Evolutionary conservation across 345 rosid species (phyloP).

Genomic region (Camelina laxa): DNA sequence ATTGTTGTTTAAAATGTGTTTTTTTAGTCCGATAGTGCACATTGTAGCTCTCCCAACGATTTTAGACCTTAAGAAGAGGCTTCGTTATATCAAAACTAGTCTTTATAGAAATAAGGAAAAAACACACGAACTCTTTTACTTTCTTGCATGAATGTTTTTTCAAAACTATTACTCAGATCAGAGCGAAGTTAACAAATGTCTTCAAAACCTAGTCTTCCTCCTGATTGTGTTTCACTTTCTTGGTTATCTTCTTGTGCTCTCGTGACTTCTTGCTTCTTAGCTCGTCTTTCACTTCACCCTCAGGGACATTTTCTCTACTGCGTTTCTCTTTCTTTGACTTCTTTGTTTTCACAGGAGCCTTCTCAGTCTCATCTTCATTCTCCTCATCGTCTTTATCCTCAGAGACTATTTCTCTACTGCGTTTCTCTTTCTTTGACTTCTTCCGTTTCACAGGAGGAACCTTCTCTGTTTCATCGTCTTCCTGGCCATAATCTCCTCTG

Average conservation of each 20-base stretch:
- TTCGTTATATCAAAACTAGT: constrained; percentile 7
- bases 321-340: constrained; percentile 46
- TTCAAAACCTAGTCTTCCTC: constrained; percentile 27
- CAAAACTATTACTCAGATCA: constrained; percentile 36
- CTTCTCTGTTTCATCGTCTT: neutral
- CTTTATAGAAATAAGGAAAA: neutral
- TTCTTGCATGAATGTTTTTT: neutral
- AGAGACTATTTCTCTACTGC: constrained; percentile 11
- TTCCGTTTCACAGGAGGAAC: constrained; percentile 17
- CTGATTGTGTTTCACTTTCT: constrained; percentile 32
- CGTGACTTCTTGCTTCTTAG: constrained; percentile 31
- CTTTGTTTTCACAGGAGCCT: constrained; percentile 31
- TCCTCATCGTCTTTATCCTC: constrained; percentile 9
- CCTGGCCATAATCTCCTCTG: constrained; percentile 27
- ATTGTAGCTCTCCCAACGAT: constrained; percentile 18
- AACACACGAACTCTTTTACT: neutral
- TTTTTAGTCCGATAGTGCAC: neutral
- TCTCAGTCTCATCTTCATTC: constrained; percentile 27
- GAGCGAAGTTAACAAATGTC: constrained; percentile 14
- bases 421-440: constrained; percentile 34
- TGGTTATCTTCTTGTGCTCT: constrained; percentile 41
- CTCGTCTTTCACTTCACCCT: constrained; percentile 32
- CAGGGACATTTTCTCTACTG: constrained; percentile 33
- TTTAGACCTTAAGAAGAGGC: constrained; percentile 9
- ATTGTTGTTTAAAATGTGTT: constrained; percentile 20